These are phyloP conservation scores for Neurospora terricola DNA, from an alignment of 495 filamentous ascomycete genomes.

Conservation along the genomic window DNA sequence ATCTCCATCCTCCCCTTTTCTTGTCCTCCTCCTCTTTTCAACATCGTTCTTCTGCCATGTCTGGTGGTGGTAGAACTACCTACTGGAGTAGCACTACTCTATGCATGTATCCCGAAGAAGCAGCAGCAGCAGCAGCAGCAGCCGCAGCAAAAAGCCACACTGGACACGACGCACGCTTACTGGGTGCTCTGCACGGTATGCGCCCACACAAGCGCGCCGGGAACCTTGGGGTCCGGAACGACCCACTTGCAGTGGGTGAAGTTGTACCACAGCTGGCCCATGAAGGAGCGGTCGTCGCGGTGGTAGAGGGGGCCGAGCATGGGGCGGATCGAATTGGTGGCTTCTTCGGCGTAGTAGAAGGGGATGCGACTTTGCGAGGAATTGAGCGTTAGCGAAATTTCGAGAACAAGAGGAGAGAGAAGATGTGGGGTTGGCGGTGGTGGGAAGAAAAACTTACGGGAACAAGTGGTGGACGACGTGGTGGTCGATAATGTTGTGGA, in stretches of 20 bases:
- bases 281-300: conserved; percentile 34
- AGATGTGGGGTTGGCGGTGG: no score
- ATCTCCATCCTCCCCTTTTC: background rate
- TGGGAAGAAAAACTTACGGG: no score
- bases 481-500: conserved; percentile 86
- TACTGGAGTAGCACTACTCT: background rate
- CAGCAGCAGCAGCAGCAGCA: background rate
- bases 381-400: background rate
- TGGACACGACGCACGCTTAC: background rate
- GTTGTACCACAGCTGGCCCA: conserved; percentile 24
- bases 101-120: background rate
- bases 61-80: background rate
- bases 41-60: background rate
- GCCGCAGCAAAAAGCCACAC: no score
- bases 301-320: conserved; percentile 75
- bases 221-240: conserved; percentile 21
- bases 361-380: conserved; percentile 51
- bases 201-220: conserved; percentile 26
- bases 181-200: background rate
- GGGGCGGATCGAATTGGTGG: conserved; percentile 69
- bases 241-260: conserved; percentile 27
- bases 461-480: conserved; percentile 89
- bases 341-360: conserved; percentile 85
- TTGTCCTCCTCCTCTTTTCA: background rate
- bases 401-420: no score